Evolutionary conservation across 768 basidiomycete genomes (phyloP).

Genomic region (Lentinula raphanica): DNA sequence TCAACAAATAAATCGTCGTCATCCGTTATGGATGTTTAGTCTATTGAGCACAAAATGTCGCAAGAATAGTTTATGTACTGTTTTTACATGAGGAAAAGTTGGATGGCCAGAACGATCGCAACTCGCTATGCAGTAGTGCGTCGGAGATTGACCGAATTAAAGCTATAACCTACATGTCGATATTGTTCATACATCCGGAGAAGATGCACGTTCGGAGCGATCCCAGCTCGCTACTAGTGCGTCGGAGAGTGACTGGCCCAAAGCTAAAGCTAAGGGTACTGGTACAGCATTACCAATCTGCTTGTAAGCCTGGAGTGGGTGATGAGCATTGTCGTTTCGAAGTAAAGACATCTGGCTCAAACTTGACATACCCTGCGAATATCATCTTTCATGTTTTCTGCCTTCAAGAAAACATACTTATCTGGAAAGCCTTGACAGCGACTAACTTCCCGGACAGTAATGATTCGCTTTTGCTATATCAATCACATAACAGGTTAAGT

Average conservation of each 20-base stretch:
- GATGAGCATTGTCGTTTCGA: background rate
- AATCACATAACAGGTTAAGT: background rate
- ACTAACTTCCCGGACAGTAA: slow-evolving; percentile 64
- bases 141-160: slow-evolving; percentile 42
- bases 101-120: background rate
- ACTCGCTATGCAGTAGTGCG: background rate
- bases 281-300: slow-evolving; percentile 84
- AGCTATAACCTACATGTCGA: slow-evolving; percentile 37
- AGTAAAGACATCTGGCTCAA: background rate
- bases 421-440: slow-evolving; percentile 80
- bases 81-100: background rate
- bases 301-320: slow-evolving; percentile 51
- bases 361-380: slow-evolving; percentile 36
- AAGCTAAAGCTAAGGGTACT: slow-evolving; percentile 58
- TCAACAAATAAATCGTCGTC: too few relatives aligned
- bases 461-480: slow-evolving; percentile 62
- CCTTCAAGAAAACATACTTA: slow-evolving; percentile 44
- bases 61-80: too few relatives aligned
- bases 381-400: background rate
- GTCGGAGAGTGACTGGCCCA: slow-evolving; percentile 41
- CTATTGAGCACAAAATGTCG: background rate
- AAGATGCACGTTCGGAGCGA: background rate
- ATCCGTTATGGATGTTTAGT: background rate
- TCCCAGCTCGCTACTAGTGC: background rate
- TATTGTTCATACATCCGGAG: background rate